A percentile compares a stretch with the other conserved stretches of the same genome.
These are phyloP conservation scores for Colletotrichum nymphaeae DNA, from an alignment of 2,329 filamentous ascomycete genomes.

Conservation along the genomic window DNA sequence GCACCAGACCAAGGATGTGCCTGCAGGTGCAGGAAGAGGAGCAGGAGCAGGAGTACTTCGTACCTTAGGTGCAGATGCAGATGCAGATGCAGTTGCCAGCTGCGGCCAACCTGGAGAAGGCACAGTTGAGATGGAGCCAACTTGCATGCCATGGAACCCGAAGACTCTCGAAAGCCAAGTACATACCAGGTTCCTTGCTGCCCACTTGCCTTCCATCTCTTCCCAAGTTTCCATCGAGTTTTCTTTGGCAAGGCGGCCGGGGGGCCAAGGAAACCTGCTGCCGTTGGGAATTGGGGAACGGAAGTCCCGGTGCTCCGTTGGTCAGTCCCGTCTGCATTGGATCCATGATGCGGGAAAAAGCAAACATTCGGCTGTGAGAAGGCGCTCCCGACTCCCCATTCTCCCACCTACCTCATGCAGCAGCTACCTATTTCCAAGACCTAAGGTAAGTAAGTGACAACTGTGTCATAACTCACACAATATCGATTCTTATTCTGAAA, in stretches of 20 bases:
- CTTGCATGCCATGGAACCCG: neutral
- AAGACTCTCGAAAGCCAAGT: neutral
- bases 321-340: neutral
- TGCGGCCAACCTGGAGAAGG: neutral
- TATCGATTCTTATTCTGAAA: neutral
- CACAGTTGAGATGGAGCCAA: too few relatives aligned
- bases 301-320: too few relatives aligned
- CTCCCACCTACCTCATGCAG: neutral
- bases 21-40: neutral
- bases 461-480: too few relatives aligned
- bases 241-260: neutral
- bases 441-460: too few relatives aligned
- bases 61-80: conserved; percentile 3
- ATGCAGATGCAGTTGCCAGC: neutral
- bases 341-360: conserved; percentile 23
- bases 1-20: neutral
- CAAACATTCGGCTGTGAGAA: conserved; percentile 1
- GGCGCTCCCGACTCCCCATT: conserved; percentile 19
- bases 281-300: too few relatives aligned
- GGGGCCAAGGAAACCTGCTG: neutral
- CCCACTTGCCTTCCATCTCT: too few relatives aligned
- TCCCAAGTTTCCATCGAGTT: neutral
- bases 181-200: neutral
- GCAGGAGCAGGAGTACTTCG: neutral
- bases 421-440: neutral